These are phyloP conservation scores for Talaromyces rugulosus DNA, from an alignment of 2,329 filamentous ascomycete genomes.

Conservation along the genomic window DNA sequence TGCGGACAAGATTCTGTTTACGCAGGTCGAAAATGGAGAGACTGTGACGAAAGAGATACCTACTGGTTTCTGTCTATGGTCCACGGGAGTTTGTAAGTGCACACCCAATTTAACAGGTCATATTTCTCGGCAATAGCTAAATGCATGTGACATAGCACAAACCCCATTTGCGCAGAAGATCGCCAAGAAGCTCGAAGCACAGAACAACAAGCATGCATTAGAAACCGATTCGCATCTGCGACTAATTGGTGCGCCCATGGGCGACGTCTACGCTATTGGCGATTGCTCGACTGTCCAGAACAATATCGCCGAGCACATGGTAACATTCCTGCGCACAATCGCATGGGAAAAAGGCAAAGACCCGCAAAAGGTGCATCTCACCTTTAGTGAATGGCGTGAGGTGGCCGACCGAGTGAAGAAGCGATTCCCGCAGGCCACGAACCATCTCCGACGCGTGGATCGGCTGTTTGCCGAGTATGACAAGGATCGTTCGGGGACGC, in stretches of 20 bases:
- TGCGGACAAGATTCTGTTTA: conserved; percentile 80
- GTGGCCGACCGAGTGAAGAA: conserved; percentile 80
- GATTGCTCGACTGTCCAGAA: conserved; percentile 97
- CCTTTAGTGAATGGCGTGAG: conserved; percentile 81
- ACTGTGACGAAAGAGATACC: conserved; percentile 87
- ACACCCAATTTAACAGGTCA: not conserved
- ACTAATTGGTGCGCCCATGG: conserved; percentile 79
- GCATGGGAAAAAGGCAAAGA: conserved; percentile 91
- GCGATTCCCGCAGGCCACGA: conserved; percentile 84
- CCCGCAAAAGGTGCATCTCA: conserved; percentile 79
- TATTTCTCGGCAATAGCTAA: not conserved
- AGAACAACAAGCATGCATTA: conserved; percentile 85
- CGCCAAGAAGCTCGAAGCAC: conserved; percentile 68
- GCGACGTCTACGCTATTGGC: conserved; percentile 93
- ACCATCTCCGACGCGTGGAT: conserved; percentile 83
- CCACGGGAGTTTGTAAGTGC: conserved; percentile 70
- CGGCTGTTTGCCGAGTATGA: conserved; percentile 90
- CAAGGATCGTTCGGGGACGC: conserved; percentile 84
- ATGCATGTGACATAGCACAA: conserved; percentile 51
- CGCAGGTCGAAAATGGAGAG: conserved; percentile 73
- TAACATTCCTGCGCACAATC: conserved; percentile 81
- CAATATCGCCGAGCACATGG: conserved; percentile 86
- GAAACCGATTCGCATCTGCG: conserved; percentile 94
- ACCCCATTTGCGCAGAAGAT: conserved; percentile 74
- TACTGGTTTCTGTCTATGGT: conserved; percentile 96